Percentiles rank a stretch among this genome's conserved stretches.
phyloP scores from a whole-genome alignment of 2,329 filamentous ascomycete genomes.

The Ceratocystis huliohia region DNA sequence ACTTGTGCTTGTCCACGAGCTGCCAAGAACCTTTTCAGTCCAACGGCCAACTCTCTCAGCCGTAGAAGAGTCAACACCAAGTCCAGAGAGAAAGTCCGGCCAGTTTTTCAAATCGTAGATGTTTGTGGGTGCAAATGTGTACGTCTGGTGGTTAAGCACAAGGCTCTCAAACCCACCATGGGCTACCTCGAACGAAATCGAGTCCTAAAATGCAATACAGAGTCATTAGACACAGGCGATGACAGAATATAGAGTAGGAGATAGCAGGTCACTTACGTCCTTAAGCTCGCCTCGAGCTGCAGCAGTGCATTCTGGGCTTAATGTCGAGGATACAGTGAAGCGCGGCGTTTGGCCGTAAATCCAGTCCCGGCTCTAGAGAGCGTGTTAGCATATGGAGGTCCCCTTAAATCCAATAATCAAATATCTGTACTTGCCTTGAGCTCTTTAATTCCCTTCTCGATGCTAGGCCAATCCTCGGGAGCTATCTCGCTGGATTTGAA shows the following conservation, averaged over 20 bases:
- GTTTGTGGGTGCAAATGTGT: neutral
- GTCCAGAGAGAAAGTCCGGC: conserved; percentile 10
- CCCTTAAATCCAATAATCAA: neutral
- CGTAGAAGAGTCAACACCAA: conserved; percentile 4
- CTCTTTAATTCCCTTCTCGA: conserved; percentile 50
- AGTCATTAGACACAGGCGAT: neutral
- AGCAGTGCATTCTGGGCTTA: conserved; percentile 46
- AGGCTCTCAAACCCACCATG: conserved; percentile 31
- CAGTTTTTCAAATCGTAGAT: conserved; percentile 21
- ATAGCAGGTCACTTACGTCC: conserved; percentile 29
- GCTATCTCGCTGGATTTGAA: conserved; percentile 39
- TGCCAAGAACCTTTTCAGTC: conserved; percentile 18
- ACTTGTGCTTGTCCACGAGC: conserved; percentile 14
- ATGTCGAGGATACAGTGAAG: conserved; percentile 56
- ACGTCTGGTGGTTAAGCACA: conserved; percentile 23
- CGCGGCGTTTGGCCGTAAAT: conserved; percentile 75
- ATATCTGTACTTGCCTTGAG: conserved; percentile 38
- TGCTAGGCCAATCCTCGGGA: conserved; percentile 33
- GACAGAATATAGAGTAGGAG: neutral
- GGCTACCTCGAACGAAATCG: conserved; percentile 29
- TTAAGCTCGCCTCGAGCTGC: conserved; percentile 39
- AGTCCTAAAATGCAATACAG: conserved; percentile 18
- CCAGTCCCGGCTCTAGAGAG: conserved; percentile 52
- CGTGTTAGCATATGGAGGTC: conserved; percentile 23
- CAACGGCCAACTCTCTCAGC: conserved; percentile 11